These are phyloP conservation scores for Mycena latifolia DNA, from an alignment of 768 basidiomycete genomes.

Conservation along the genomic window DNA sequence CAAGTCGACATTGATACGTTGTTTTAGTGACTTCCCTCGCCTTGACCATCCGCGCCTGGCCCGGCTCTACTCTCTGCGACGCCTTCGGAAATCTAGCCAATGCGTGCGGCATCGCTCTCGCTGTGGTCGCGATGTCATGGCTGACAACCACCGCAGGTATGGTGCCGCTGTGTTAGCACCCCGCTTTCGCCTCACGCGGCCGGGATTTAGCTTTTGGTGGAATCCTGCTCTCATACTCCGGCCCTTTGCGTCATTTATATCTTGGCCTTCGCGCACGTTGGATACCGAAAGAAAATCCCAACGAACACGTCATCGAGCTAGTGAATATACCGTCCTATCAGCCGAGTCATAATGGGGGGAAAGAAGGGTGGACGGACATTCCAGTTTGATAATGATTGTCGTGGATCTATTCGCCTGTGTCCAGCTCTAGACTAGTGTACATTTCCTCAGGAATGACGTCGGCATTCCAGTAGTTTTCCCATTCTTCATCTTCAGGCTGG, in stretches of 20 bases:
- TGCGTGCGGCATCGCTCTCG: conserved; percentile 39
- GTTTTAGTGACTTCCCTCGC: conserved; percentile 36
- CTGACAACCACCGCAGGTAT: conserved; percentile 43
- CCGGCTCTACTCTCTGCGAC: conserved; percentile 39
- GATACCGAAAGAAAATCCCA: neutral
- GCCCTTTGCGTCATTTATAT: conserved; percentile 9
- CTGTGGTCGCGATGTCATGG: conserved; percentile 46
- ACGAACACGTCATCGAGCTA: conserved; percentile 15
- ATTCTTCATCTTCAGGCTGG: conserved; percentile 54
- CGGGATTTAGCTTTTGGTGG: conserved; percentile 17
- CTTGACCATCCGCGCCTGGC: conserved; percentile 44
- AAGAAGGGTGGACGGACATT: conserved; percentile 27
- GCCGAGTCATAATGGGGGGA: neutral
- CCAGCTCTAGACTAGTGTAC: conserved; percentile 38
- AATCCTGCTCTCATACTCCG: conserved; percentile 19
- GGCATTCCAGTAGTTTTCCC: conserved; percentile 61
- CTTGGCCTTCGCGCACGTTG: neutral
- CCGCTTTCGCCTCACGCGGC: neutral
- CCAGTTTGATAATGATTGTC: conserved; percentile 7
- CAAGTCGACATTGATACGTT: too few relatives aligned
- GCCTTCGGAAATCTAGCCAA: conserved; percentile 42
- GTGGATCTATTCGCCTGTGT: conserved; percentile 18
- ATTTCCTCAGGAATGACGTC: conserved; percentile 56
- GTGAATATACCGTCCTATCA: conserved; percentile 11
- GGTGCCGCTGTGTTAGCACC: neutral